Percentiles rank a stretch among this genome's conserved stretches.
Evolutionary conservation across 2,329 filamentous ascomycete species (phyloP).

Genomic region (Exophiala spinifera): DNA sequence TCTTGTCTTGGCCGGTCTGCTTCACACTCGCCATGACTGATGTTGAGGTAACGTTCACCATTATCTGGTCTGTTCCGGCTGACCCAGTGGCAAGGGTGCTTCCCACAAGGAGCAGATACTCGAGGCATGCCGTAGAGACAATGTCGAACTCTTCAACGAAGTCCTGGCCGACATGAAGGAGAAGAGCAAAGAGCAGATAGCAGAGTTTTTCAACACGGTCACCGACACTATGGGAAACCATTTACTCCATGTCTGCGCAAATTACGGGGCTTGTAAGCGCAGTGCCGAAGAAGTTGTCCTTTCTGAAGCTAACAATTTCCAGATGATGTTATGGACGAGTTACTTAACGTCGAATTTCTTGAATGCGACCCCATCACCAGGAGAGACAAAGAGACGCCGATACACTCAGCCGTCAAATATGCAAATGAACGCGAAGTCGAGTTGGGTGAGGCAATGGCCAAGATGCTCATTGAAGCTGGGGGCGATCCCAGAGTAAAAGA

Average conservation of each 20-base stretch:
- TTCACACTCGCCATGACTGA: constrained; percentile 38
- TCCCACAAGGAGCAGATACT: constrained; percentile 80
- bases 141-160: constrained; percentile 77
- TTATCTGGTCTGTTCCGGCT: not conserved
- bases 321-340: constrained; percentile 48
- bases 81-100: constrained; percentile 62
- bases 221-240: constrained; percentile 84
- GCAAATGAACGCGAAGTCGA: constrained; percentile 46
- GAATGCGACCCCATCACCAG: constrained; percentile 49
- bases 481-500: constrained; percentile 49
- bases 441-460: constrained; percentile 45
- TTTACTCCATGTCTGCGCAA: constrained; percentile 83
- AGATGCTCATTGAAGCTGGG: constrained; percentile 50
- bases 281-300: not conserved
- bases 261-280: constrained; percentile 74
- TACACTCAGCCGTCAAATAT: constrained; percentile 45
- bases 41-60: constrained; percentile 38
- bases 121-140: constrained; percentile 91
- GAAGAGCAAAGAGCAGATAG: constrained; percentile 61
- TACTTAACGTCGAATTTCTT: constrained; percentile 48
- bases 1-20: not conserved
- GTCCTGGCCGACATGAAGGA: constrained; percentile 62
- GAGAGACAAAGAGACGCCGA: constrained; percentile 45
- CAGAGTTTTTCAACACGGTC: constrained; percentile 78
- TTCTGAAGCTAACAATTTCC: constrained; percentile 4